A percentile compares a stretch with the other conserved stretches of the same genome.
Evolutionary conservation across 306 rosid genomes (phyloP).

Genomic region (Styphnolobium japonicum): DNA sequence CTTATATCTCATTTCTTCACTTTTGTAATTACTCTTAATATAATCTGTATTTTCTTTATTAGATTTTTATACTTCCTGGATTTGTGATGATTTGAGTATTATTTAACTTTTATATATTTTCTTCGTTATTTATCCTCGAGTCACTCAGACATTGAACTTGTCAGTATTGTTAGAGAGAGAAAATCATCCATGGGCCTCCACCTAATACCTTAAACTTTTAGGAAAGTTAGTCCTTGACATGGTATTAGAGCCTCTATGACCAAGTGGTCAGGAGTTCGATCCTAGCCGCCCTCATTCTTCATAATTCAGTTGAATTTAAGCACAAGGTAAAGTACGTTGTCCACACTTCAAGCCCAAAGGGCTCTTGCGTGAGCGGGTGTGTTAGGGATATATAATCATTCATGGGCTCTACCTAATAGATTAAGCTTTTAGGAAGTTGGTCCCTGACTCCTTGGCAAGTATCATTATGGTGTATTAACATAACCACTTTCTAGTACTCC

Average conservation of each 20-base stretch:
- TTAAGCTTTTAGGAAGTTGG: background rate
- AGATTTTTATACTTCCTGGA: background rate
- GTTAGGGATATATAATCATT: background rate
- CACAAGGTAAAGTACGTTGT: background rate
- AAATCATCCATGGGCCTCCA: background rate
- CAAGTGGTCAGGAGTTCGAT: background rate
- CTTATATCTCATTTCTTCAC: conserved; percentile 6
- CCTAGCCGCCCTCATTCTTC: background rate
- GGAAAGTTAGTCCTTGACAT: background rate
- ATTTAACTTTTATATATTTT: background rate
- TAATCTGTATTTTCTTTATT: background rate
- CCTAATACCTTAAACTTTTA: background rate
- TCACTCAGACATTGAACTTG: background rate
- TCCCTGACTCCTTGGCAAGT: background rate
- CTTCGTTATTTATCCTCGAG: background rate
- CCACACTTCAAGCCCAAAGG: background rate
- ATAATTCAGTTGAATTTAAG: background rate
- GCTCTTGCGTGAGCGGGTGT: background rate
- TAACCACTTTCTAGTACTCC: background rate
- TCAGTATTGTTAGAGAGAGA: background rate
- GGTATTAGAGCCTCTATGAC: background rate
- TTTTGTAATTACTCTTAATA: background rate
- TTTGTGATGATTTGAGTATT: conserved; percentile 6
- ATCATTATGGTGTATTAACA: background rate
- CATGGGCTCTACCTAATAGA: background rate